Base-by-base conservation (phyloP, 352 stramenopile genomes). In the Phytophthora kernoviae region DNA sequence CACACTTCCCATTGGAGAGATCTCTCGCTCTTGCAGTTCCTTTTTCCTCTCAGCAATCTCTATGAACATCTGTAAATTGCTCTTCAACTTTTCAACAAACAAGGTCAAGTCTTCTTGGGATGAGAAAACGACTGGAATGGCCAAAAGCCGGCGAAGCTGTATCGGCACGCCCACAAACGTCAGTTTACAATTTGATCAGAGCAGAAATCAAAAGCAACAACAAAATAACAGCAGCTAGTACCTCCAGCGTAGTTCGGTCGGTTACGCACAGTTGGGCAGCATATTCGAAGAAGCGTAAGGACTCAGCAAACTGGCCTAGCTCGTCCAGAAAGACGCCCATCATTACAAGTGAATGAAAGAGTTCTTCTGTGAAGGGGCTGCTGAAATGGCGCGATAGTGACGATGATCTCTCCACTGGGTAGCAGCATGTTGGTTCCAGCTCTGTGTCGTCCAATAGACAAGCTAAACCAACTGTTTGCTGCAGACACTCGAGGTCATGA, bases 241-340 rank as follows among this genome's bases (percentile, higher is more conserved):
- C 71, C 62, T 84, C 40, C 26, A 77, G 64, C 15, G 58, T 79
- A 11, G 46, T 62, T 61, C 61, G 55, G 37, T 86, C 68, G 22
- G 41, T 24, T 18, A 64, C 55, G 48, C 77, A 90, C 8, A 90
- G 30, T 10, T 27, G 41, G 17, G 58, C 49, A 17, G 68, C 69
- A 20, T 68, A 57, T 5, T 43, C 10, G 53, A 88, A 84, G 48
- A 86, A 84, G 1, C n/a, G 12, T 1, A 81, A 51, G 2, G 80
- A 90, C 42, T 72, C 59, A 8, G 69, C 14, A 54, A 87, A 90
- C 6, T 68, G 55, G 1, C 77, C 77, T 14, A 84, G 34, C 33
- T 90, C 80, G 36, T 90, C 81, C 24, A 87, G 26, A 49, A 88
- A 86, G n/a, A 88, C 80, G 18, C 77, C 75, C 73, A 90, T 84